Evolutionary conservation across 208 protist species (phyloP), one percentile per base, ranked within the genome.

Genomic region (Leishmania tarentolae): DNA sequence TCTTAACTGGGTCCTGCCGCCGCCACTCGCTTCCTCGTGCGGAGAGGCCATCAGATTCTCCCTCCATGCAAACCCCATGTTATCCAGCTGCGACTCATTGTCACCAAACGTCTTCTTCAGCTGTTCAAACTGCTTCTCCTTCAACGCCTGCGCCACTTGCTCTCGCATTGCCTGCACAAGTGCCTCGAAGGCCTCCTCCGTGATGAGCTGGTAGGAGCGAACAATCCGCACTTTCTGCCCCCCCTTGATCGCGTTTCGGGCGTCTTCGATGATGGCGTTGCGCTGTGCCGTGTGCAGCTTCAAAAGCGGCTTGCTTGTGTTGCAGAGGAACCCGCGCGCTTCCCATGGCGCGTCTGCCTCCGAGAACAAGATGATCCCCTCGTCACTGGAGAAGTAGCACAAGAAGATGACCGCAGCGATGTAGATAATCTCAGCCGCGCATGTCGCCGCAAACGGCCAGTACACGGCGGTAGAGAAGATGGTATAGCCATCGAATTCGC

Each of bases 131-230:
- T 93, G 90, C 84, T 93, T 76, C 81, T 96, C 88, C 86, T 91
- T 92, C 50, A 92, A 56, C 5, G 78, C 79, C 59, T 76, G 75
- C 31, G 83, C 85, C 24, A 96, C 92, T 47, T 89, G 91, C 52
- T 92, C 85, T 40, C 88, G 85, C 94, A 97, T 96, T 68, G 90
- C 91, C 84, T 93, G 78, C 85, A 95, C 91, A 42, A 96, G 86
- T 28, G 78, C 84, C 56, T 88, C 70, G 83, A 95, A 97, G 87
- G 94, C 92, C 37, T 89, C 86, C 86, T 97, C 92, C 24, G 91
- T 94, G 87, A 95, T 94, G 66, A 97, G 92, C 47, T 94, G 89
- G 78, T 97, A 97, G 82, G 87, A 93, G 42, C 92, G 88, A 50
- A 94, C 91, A 80, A 97, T 96, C 79, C 94, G 94, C 21, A 97